Base-by-base conservation (phyloP, 495 filamentous ascomycete species). In the Penicillium lagena region DNA sequence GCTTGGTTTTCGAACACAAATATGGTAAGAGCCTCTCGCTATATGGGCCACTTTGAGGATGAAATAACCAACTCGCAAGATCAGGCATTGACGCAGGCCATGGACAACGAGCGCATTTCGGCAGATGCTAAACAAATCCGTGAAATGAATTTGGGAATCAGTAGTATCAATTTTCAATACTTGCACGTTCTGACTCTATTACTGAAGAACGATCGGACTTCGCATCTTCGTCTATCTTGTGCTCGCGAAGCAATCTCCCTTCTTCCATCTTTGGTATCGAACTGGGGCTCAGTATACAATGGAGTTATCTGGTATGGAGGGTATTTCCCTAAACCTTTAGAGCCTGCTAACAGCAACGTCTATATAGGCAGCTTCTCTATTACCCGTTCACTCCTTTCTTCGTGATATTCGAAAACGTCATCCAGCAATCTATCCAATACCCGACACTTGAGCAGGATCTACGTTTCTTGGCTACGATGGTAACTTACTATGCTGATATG, bases 331-430 rank as follows among this genome's bases (percentile, higher is more conserved):
- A 17, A 17, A 1, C 17, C 17, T 17, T 17, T 17, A 4, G 4
- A 17, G 17, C 17, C 1, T 1, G 17, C 17, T 17, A 17, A 17
- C 17, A 17, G 17, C 17, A 17, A 17, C 4, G 17, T 13, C 22
- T 4, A 40, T 29, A 35, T 11, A 56, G 53, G 53, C 53, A 56
- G 13, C 45, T 50, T 29, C 35, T 56, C 22, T 56, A 56, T 43
- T 56, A 43, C 12, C 52, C 52, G 1, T 56, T 52, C 33, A 42
- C 52, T 2, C 53, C 54, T 11, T 57, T 57, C 32, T 49, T 56
- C 29, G 49, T 51, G 27, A 38, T 51, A 33, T 46, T 51, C 34
- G 49, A 46, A 27, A 41, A 51, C 28, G 43, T 51, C 28, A 22
- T 51, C 8, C 37, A 39, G n/a, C 22, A 13, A 4, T 7, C 32